Evolutionary conservation across 2,329 filamentous ascomycete species (phyloP).

Genomic region (Plenodomus tracheiphilus): DNA sequence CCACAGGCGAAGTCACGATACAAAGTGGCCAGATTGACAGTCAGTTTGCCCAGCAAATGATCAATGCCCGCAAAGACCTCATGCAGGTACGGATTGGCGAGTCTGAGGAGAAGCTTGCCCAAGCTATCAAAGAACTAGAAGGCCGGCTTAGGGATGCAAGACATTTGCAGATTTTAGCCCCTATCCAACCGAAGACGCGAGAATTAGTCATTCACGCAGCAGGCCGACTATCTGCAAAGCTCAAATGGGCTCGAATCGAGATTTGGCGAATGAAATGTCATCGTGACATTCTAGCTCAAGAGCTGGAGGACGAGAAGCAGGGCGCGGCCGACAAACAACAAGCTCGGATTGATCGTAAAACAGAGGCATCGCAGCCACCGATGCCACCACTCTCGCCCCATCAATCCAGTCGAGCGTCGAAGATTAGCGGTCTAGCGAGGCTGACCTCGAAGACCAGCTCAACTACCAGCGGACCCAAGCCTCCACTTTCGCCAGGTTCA

Average conservation of each 20-base stretch:
- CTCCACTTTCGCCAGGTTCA: conserved; percentile 35
- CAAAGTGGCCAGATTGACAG: conserved; percentile 74
- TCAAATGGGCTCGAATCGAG: conserved; percentile 93
- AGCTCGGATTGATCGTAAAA: conserved; percentile 29
- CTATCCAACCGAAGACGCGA: conserved; percentile 86
- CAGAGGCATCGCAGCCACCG: conserved; percentile 22
- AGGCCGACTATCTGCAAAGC: conserved; percentile 78
- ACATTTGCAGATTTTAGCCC: conserved; percentile 84
- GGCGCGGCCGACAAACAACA: conserved; percentile 33
- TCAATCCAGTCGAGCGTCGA: conserved; percentile 30
- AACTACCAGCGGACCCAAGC: conserved; percentile 32
- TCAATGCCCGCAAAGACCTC: conserved; percentile 77
- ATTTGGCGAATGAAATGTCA: conserved; percentile 93
- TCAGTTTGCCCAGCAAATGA: conserved; percentile 84
- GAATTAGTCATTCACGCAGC: conserved; percentile 86
- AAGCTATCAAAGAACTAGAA: conserved; percentile 77
- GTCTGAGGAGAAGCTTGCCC: conserved; percentile 75
- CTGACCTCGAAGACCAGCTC: conserved; percentile 44
- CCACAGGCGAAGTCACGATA: conserved; percentile 73
- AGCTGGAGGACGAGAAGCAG: conserved; percentile 77
- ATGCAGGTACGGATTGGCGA: conserved; percentile 84
- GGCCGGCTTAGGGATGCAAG: conserved; percentile 83
- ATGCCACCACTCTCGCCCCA: conserved; percentile 30
- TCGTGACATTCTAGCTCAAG: conserved; percentile 80
- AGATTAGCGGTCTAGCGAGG: conserved; percentile 37